Base-by-base conservation (phyloP, 163 green algal genomes). In the Botryococcus braunii region DNA sequence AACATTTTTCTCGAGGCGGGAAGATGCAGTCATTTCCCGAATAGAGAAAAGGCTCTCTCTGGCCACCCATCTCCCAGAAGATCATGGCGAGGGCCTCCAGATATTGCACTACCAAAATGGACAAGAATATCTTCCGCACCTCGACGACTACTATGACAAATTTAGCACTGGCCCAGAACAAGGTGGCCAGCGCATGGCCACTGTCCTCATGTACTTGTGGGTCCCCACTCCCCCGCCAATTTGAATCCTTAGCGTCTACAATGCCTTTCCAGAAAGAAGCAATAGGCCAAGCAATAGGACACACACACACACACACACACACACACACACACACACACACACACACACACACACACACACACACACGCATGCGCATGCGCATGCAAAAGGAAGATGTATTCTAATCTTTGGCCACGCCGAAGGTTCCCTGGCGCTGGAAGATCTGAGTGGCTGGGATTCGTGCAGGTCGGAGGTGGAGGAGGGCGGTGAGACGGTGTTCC, bases 171-270 rank as follows among this genome's bases (percentile, higher is more conserved):
- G 46, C 25, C 68, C 68, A 50, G 63, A 59, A 36, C 77, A 88
- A n/a, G 90, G 90, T n/a, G 89, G 90, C 29, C 87, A 97, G 79
- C 78, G 91, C 13, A 70, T 95, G 8, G 84, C 89, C 38, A 97
- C 91, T 0, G 59, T 96, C 25, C 83, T 96, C 39, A 94, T 95
- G 86, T 96, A 96, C 79, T 60, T 77, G 68, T 73, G 57, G 49
- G 57, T n/a, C 25, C 36, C 59, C 29, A 5, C n/a, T n/a, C n/a
- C n/a, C n/a, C n/a, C n/a, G n/a, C n/a, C n/a, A n/a, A n/a, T n/a
- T n/a, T n/a, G n/a, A n/a, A n/a, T n/a, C n/a, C n/a, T n/a, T n/a
- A n/a, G n/a, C n/a, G n/a, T n/a, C n/a, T n/a, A n/a, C n/a, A n/a
- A n/a, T n/a, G n/a, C n/a, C n/a, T n/a, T n/a, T n/a, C n/a, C n/a